A percentile compares a stretch with the other conserved stretches of the same genome.
Conservation (phyloP, 371 early-diverging fungal species). For the Mortierella sp. region DNA sequence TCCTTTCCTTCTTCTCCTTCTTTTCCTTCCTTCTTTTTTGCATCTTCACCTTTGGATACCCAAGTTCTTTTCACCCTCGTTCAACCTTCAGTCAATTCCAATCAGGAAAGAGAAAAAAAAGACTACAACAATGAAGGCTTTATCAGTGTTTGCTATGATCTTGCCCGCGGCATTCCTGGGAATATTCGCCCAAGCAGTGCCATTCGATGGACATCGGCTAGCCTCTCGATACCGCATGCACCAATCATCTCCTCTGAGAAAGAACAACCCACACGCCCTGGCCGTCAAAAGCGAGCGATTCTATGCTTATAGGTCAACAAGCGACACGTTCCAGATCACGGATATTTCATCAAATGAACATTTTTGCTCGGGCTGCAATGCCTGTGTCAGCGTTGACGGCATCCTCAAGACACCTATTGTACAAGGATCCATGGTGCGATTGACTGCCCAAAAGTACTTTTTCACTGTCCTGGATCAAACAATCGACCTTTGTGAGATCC, state of each 20-base stretch:
- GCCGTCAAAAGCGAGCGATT: slow-evolving; percentile 21
- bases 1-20: too few species aligned
- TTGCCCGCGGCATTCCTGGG: too few species aligned
- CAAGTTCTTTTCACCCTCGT: neutral
- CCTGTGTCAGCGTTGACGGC: slow-evolving; percentile 28
- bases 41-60: neutral
- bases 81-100: neutral
- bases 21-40: too few species aligned
- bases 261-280: slow-evolving; percentile 11
- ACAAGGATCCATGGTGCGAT: slow-evolving; percentile 13
- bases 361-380: slow-evolving; percentile 28
- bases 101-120: too few species aligned
- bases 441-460: slow-evolving; percentile 15
- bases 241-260: neutral
- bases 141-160: too few species aligned
- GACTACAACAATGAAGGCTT: too few species aligned
- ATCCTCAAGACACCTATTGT: slow-evolving; percentile 1
- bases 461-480: slow-evolving; percentile 14
- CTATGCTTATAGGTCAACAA: slow-evolving; percentile 9
- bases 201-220: too few species aligned
- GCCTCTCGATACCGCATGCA: too few species aligned
- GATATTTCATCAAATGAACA: slow-evolving; percentile 10
- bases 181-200: too few species aligned
- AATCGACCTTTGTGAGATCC: slow-evolving; percentile 24
- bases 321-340: slow-evolving; percentile 3